A percentile compares a stretch with the other conserved stretches of the same genome.
phyloP scores from a whole-genome alignment of 192 early-diverging fungal species.

The Coemansia javaensis region DNA sequence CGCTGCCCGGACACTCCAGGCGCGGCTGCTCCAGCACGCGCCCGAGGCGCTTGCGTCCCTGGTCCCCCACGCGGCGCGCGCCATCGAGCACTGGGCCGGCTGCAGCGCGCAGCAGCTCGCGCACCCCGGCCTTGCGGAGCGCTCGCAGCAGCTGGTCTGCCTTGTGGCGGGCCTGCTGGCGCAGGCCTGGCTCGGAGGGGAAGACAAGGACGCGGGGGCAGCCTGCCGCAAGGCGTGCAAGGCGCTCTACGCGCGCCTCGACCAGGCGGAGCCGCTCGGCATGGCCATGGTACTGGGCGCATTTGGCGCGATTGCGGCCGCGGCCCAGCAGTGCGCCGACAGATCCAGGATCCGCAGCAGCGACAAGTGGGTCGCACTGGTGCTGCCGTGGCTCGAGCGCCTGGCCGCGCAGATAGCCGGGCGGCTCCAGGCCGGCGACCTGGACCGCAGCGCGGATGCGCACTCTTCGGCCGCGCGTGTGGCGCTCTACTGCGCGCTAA shows the following conservation, averaged over 20 bases:
- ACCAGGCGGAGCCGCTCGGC: background rate
- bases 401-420: background rate
- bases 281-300: conserved; percentile 12
- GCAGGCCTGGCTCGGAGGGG: conserved; percentile 15
- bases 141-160: conserved; percentile 10
- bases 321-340: conserved; percentile 5
- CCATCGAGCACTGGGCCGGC: conserved; percentile 11
- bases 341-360: conserved; percentile 1
- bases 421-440: background rate
- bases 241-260: conserved; percentile 4
- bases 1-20: conserved; percentile 7
- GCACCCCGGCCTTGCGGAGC: conserved; percentile 3
- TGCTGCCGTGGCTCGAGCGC: conserved; percentile 10
- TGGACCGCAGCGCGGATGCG: background rate
- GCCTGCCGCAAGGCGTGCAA: conserved; percentile 22
- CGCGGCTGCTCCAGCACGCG: conserved; percentile 7
- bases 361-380: conserved; percentile 16
- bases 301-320: conserved; percentile 10
- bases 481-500: background rate
- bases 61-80: background rate
- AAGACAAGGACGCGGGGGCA: conserved; percentile 3
- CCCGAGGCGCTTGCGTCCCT: conserved; percentile 3
- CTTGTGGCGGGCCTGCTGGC: conserved; percentile 6
- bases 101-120: too few relatives aligned
- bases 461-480: background rate